These are phyloP conservation scores for Hericium rajendrae DNA, from an alignment of 768 basidiomycete species.

Conservation along the genomic window DNA sequence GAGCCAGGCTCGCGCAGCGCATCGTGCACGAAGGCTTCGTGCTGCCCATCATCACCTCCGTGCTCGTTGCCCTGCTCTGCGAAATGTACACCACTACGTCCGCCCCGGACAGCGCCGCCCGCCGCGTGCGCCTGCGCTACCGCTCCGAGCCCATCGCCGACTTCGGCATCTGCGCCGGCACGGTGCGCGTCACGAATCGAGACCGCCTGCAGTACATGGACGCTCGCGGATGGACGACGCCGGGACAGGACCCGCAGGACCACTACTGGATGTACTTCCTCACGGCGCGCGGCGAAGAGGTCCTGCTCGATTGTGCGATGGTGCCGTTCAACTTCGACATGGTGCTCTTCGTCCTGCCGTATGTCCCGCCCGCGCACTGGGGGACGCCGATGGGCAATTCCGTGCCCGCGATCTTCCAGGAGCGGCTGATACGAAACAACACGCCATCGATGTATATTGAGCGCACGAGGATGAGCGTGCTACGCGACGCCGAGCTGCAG, in stretches of 20 bases:
- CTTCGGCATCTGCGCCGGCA: conserved; percentile 31
- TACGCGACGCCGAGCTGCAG: neutral
- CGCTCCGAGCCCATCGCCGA: conserved; percentile 32
- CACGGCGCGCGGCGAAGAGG: conserved; percentile 30
- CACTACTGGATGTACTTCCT: conserved; percentile 45
- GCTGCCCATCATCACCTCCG: conserved; percentile 24
- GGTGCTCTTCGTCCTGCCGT: conserved; percentile 4
- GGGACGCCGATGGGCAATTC: no score
- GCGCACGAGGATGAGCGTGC: neutral
- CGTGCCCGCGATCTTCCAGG: neutral
- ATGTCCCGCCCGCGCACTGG: neutral
- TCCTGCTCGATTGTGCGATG: conserved; percentile 33
- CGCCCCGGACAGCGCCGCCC: conserved; percentile 2
- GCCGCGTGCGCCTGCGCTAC: conserved; percentile 28
- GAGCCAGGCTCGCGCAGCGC: conserved; percentile 18
- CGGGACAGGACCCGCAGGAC: conserved; percentile 33
- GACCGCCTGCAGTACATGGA: conserved; percentile 29
- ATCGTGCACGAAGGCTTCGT: conserved; percentile 23
- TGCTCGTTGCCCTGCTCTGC: conserved; percentile 26
- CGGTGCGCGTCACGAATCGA: conserved; percentile 23
- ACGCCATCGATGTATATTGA: neutral
- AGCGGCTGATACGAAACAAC: neutral
- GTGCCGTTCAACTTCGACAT: conserved; percentile 33
- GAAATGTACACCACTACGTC: conserved; percentile 33
- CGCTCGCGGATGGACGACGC: conserved; percentile 16